Evolutionary conservation across 495 filamentous ascomycete genomes (phyloP).

Genomic region (Tuber brumale): DNA sequence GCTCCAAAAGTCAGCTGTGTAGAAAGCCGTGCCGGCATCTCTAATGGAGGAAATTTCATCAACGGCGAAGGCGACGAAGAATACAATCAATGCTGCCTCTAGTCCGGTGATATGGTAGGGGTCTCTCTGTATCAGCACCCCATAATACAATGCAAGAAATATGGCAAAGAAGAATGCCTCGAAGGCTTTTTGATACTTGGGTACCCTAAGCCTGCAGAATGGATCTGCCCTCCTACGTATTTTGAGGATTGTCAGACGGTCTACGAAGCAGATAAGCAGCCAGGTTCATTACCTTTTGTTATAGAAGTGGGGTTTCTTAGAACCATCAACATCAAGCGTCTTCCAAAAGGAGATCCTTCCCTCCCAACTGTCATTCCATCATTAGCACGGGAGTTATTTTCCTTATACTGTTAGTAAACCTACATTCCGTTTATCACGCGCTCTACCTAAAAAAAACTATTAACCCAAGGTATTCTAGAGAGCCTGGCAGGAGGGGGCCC

Average conservation of each 20-base stretch:
- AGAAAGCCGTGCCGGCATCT: conserved; percentile 77
- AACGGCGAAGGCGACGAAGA: conserved; percentile 81
- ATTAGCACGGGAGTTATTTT: conserved; percentile 10
- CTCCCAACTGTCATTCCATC: conserved; percentile 53
- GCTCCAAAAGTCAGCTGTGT: conserved; percentile 84
- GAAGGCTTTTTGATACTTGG: conserved; percentile 85
- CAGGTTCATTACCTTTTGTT: conserved; percentile 52
- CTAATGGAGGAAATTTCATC: conserved; percentile 77
- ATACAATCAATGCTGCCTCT: conserved; percentile 54
- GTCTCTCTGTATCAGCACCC: conserved; percentile 62
- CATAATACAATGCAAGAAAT: conserved; percentile 79
- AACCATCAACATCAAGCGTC: conserved; percentile 63
- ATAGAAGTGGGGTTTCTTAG: conserved; percentile 76
- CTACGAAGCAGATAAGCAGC: not conserved
- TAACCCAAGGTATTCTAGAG: not conserved
- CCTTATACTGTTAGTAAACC: not conserved
- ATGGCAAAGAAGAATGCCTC: conserved; percentile 78
- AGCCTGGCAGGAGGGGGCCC: not conserved
- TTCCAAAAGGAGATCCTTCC: conserved; percentile 94
- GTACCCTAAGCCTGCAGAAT: conserved; percentile 77
- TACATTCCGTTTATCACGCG: conserved; percentile 74
- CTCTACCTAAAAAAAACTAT: conserved; percentile 46
- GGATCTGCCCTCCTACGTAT: conserved; percentile 60
- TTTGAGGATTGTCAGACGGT: not conserved
- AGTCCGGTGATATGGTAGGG: conserved; percentile 48